Percentiles rank a stretch among this genome's conserved stretches.
phyloP scores from a whole-genome alignment of 1,284 basidiomycete species.

The Sparassis latifolia region DNA sequence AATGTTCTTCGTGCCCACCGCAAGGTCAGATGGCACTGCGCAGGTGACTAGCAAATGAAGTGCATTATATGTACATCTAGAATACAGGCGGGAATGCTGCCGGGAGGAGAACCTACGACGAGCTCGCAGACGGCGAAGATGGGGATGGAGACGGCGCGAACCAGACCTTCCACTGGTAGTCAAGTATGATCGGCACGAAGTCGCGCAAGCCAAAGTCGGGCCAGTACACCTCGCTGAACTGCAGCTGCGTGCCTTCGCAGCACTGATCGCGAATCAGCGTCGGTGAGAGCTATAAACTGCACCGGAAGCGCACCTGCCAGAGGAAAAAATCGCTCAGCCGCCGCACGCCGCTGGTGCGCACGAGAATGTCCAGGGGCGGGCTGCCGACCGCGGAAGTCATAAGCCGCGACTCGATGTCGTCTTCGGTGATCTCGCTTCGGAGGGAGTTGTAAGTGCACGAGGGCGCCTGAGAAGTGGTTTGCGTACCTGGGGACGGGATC shows the following conservation, averaged over 20 bases:
- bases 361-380: constrained; percentile 84
- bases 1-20: too few species aligned
- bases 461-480: neutral
- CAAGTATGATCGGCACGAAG: constrained; percentile 78
- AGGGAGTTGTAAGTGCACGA: neutral
- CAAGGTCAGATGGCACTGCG: too few species aligned
- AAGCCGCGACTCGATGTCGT: constrained; percentile 59
- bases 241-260: constrained; percentile 81
- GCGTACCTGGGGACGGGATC: constrained; percentile 17
- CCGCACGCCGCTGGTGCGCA: constrained; percentile 90
- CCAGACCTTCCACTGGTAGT: constrained; percentile 81
- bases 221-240: constrained; percentile 91
- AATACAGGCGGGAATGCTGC: too few species aligned
- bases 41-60: too few species aligned
- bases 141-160: neutral
- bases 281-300: neutral
- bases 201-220: constrained; percentile 90
- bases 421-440: constrained; percentile 51
- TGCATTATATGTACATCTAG: too few species aligned
- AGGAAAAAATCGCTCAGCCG: constrained; percentile 90
- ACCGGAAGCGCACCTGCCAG: constrained; percentile 69
- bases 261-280: constrained; percentile 35
- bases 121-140: too few species aligned
- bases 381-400: constrained; percentile 63
- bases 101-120: too few species aligned